Percentiles rank a stretch among this genome's conserved stretches.
These are phyloP conservation scores for Nitzschia inconspicua DNA, from an alignment of 108 stramenopile species.

Conservation along the genomic window DNA sequence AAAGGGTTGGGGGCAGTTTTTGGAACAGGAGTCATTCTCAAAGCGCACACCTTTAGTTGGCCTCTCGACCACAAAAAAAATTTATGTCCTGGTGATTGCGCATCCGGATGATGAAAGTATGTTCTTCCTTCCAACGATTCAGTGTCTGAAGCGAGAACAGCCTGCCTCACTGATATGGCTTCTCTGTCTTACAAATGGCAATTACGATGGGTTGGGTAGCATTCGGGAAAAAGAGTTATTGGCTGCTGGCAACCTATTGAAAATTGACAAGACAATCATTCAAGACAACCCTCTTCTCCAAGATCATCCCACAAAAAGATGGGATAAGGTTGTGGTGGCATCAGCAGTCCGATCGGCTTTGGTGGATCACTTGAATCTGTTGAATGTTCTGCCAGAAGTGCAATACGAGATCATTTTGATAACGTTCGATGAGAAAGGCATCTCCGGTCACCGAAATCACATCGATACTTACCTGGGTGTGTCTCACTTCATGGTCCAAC, in stretches of 20 bases:
- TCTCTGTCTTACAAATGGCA: slow-evolving; percentile 77
- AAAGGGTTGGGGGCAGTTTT: no score
- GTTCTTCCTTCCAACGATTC: slow-evolving; percentile 74
- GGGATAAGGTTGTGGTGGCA: slow-evolving; percentile 15
- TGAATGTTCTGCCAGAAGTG: not conserved
- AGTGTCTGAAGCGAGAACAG: slow-evolving; percentile 13
- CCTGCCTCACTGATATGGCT: slow-evolving; percentile 30
- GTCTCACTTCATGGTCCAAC: slow-evolving; percentile 15
- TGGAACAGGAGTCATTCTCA: no score
- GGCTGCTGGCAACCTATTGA: slow-evolving; percentile 43
- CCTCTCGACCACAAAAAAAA: not conserved
- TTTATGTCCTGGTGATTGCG: slow-evolving; percentile 38
- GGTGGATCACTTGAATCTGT: slow-evolving; percentile 16
- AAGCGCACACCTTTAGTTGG: not conserved
- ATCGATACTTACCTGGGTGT: slow-evolving; percentile 66
- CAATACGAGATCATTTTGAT: slow-evolving; percentile 27
- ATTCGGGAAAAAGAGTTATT: slow-evolving; percentile 57
- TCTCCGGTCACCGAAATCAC: slow-evolving; percentile 85
- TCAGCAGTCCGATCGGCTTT: slow-evolving; percentile 10
- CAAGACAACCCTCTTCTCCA: not conserved
- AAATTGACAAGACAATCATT: slow-evolving; percentile 21
- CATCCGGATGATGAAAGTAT: slow-evolving; percentile 69
- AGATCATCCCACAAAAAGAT: slow-evolving; percentile 37
- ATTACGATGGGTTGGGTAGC: slow-evolving; percentile 70
- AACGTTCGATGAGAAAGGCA: slow-evolving; percentile 73